Evolutionary conservation across 2,329 filamentous ascomycete species (phyloP).

Genomic region (Rasamsonia emersonii): DNA sequence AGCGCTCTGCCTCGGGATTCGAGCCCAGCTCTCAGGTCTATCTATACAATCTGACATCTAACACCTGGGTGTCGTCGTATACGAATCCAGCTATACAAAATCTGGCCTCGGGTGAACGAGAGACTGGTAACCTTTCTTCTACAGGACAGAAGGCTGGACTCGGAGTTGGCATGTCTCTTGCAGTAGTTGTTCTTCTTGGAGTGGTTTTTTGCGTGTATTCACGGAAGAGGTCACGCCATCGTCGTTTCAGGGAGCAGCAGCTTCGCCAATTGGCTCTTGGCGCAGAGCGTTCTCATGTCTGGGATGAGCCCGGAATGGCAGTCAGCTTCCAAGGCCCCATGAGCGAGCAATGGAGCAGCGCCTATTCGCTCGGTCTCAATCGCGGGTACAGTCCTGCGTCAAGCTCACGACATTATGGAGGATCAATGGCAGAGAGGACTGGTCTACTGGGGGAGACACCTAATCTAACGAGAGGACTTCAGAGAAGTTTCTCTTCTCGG

Average conservation of each 20-base stretch:
- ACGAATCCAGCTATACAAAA: constrained; percentile 33
- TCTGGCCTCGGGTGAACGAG: constrained; percentile 11
- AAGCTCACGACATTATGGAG: constrained; percentile 19
- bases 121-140: constrained; percentile 18
- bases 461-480: constrained; percentile 30
- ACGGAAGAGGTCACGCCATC: constrained; percentile 36
- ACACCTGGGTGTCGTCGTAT: constrained; percentile 51
- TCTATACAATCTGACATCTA: constrained; percentile 55
- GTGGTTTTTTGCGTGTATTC: constrained; percentile 44
- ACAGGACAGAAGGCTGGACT: constrained; percentile 47
- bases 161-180: constrained; percentile 58
- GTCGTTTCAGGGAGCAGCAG: constrained; percentile 44
- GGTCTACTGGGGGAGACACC: constrained; percentile 33
- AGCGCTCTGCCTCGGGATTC: constrained; percentile 24
- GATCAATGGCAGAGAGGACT: constrained; percentile 31
- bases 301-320: constrained; percentile 32
- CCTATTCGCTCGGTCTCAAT: constrained; percentile 5
- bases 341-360: too few species aligned
- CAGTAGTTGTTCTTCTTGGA: constrained; percentile 44
- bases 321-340: constrained; percentile 26
- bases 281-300: constrained; percentile 40
- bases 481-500: constrained; percentile 30
- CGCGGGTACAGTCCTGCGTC: constrained; percentile 8
- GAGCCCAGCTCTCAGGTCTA: constrained; percentile 39
- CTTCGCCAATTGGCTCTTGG: constrained; percentile 45